Conservation (phyloP, 257 asterid species). For the Forsythia viridissima region DNA sequence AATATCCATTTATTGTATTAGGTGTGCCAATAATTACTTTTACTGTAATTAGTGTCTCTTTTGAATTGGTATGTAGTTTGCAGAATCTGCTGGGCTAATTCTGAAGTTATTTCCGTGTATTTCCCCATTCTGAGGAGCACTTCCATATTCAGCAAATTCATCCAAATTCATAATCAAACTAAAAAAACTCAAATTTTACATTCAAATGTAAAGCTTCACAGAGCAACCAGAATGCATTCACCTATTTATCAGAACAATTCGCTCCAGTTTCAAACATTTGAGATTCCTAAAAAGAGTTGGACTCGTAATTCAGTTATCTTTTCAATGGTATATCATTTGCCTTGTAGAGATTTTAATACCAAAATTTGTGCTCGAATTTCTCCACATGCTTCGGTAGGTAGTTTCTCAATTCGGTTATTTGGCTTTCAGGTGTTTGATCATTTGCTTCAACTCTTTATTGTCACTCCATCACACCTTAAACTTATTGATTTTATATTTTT, state of each 20-base stretch:
- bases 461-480: too few relatives aligned
- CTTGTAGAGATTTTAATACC: too few relatives aligned
- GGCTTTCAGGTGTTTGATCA: too few relatives aligned
- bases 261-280: not conserved
- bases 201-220: not conserved
- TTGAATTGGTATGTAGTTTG: slow-evolving; percentile 49
- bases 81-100: slow-evolving; percentile 65
- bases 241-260: not conserved
- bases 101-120: slow-evolving; percentile 77
- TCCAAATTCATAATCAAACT: slow-evolving; percentile 19
- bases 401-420: too few relatives aligned
- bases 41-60: slow-evolving; percentile 63
- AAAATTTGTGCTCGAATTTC: too few relatives aligned
- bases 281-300: too few relatives aligned
- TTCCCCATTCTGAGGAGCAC: slow-evolving; percentile 93
- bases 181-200: not conserved
- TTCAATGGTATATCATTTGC: too few relatives aligned
- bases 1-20: slow-evolving; percentile 75
- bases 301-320: too few relatives aligned
- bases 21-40: slow-evolving; percentile 97
- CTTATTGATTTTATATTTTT: too few relatives aligned
- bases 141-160: slow-evolving; percentile 74
- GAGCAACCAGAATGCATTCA: not conserved
- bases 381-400: too few relatives aligned
- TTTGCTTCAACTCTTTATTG: too few relatives aligned